These are phyloP conservation scores for Backusella mclennaniae DNA, from an alignment of 192 early-diverging fungal species.

Conservation along the genomic window DNA sequence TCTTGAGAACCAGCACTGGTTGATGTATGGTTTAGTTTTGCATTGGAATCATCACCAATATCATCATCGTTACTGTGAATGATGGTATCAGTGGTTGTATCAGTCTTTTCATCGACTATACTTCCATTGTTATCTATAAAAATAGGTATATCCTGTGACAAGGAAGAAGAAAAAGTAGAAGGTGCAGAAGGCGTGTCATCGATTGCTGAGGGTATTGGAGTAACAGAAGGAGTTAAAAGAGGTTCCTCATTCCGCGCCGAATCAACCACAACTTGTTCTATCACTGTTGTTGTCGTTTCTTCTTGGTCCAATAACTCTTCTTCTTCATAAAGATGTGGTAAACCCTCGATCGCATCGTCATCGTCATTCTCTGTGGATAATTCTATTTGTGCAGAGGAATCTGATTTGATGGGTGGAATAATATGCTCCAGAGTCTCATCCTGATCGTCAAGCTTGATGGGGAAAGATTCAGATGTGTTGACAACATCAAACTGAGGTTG, in stretches of 20 bases:
- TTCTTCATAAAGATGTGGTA: background rate
- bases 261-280: background rate
- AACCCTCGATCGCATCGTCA: background rate
- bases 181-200: background rate
- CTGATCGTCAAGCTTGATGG: slow-evolving; percentile 6
- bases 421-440: background rate
- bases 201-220: background rate
- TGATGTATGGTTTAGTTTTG: background rate
- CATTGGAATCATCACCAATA: background rate
- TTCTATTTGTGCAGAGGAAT: background rate
- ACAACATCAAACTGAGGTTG: slow-evolving; percentile 16
- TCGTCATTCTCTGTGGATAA: background rate
- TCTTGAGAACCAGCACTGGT: background rate
- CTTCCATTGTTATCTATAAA: background rate
- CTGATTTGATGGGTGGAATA: slow-evolving; percentile 11
- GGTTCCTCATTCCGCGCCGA: background rate
- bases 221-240: background rate
- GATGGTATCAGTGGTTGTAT: background rate
- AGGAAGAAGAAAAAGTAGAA: background rate
- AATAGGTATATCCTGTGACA: background rate
- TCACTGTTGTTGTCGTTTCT: background rate
- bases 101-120: background rate
- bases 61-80: background rate
- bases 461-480: slow-evolving; percentile 25
- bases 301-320: background rate